Evolutionary conservation across 1,139 yeast genomes (phyloP), one percentile per base, ranked within the genome.

Genomic region (Blastobotrys illinoisensis): DNA sequence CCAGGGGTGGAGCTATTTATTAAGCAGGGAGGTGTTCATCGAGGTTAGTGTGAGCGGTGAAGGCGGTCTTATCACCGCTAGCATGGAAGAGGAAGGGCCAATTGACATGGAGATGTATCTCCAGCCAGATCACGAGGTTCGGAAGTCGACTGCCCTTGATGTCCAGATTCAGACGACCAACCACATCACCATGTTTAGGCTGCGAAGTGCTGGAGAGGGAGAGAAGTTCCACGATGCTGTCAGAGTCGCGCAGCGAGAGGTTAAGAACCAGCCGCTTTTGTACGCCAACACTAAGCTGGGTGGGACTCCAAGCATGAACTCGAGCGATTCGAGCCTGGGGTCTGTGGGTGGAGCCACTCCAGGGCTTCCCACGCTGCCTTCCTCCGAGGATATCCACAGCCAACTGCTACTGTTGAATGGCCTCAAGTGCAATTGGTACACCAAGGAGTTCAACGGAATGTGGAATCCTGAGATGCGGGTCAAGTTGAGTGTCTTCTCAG

Each of bases 151-250:
- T 4, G 61, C 60, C 4, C 61, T 65, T 43, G 72, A 68, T 53
- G 62, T 68, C 19, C 70, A 68, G 50, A 54, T 68, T 51, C 56
- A 60, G 47, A 61, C 60, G 45, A 59, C 61, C 2, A 50, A 51
- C 19, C 61, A 59, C 13, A 64, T 64, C 24, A 62, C 64, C 23
- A 66, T 68, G 69, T 66, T 68, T 57, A 60, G 71, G 9, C 54
- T 67, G 44, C 54, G 57, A 11, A 57, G 59, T 3, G 58, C 62
- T 9, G 61, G 57, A 9, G 67, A 61, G 23, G 67, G 69, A 5
- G 67, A 64, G 40, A 56, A 53, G 43, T 62, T 64, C 58, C 55
- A 58, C 52, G 62, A 58, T 9, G 65, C 68, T 3, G 56, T 65
- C 46, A 58, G 59, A 44, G 56, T 62, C 5, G 58, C 64, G 36